Conservation (phyloP, 257 asterid species). For the Catharanthus roseus region DNA sequence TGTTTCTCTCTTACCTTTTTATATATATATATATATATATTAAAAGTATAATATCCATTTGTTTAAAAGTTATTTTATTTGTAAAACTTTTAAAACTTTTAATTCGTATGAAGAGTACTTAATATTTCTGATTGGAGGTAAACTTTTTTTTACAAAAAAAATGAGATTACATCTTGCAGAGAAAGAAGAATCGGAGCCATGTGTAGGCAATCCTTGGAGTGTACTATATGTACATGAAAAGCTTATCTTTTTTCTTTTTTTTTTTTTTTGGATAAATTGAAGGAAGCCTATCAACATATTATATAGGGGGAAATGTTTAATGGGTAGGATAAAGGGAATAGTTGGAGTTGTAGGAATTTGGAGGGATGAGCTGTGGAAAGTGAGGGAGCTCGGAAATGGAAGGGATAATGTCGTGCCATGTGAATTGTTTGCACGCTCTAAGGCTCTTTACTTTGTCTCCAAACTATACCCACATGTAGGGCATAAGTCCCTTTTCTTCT, state of each 20-base stretch:
- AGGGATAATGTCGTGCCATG: conserved; percentile 56
- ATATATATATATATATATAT: too few species aligned
- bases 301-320: conserved; percentile 13
- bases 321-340: conserved; percentile 13
- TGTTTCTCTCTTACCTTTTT: too few species aligned
- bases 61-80: too few species aligned
- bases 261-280: too few species aligned
- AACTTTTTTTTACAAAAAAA: too few species aligned
- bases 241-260: too few species aligned
- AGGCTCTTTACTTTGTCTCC: conserved; percentile 51
- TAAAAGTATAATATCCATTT: too few species aligned
- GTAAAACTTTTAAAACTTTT: too few species aligned
- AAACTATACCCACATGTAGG: conserved; percentile 59
- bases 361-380: conserved; percentile 66
- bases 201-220: conserved; percentile 27
- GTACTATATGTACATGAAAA: conserved; percentile 16
- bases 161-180: too few species aligned
- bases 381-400: conserved; percentile 28
- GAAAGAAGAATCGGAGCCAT: conserved; percentile 26
- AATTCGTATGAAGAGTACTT: too few species aligned
- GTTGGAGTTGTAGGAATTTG: conserved; percentile 21
- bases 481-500: neutral
- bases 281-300: conserved; percentile 1
- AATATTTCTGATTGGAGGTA: too few species aligned
- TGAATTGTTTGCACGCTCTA: conserved; percentile 64